Evolutionary conservation across 768 basidiomycete species (phyloP).

Genomic region (Lactarius indigo): DNA sequence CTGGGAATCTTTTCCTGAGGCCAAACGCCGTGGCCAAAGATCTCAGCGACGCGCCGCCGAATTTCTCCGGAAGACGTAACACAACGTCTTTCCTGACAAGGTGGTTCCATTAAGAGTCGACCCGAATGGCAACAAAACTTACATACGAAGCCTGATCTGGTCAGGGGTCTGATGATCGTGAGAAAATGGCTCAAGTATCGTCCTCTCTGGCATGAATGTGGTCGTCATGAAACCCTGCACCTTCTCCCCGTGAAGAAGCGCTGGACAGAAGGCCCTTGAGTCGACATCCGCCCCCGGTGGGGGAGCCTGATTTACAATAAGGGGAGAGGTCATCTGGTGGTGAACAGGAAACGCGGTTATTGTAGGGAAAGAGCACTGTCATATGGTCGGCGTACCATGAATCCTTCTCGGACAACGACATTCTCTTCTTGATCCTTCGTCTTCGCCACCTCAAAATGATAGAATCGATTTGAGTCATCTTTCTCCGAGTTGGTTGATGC

Average conservation of each 20-base stretch:
- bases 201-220: conserved; percentile 2
- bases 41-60: background rate
- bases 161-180: background rate
- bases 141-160: conserved; percentile 8
- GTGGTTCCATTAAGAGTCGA: background rate
- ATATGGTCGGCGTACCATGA: conserved; percentile 36
- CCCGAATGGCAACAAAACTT: background rate
- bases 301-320: background rate
- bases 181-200: background rate
- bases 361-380: background rate
- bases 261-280: background rate
- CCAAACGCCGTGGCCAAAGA: background rate
- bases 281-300: background rate
- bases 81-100: conserved; percentile 7
- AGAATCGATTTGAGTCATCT: conserved; percentile 45
- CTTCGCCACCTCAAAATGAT: conserved; percentile 52
- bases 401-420: conserved; percentile 42
- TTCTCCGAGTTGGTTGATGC: conserved; percentile 37
- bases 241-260: conserved; percentile 24
- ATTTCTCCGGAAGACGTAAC: conserved; percentile 5
- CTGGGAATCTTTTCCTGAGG: background rate
- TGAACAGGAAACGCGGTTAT: background rate
- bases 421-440: conserved; percentile 55
- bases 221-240: conserved; percentile 25
- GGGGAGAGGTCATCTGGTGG: background rate